Base-by-base conservation (phyloP, 2,329 filamentous ascomycete species). In the Keithomyces neogunnii region DNA sequence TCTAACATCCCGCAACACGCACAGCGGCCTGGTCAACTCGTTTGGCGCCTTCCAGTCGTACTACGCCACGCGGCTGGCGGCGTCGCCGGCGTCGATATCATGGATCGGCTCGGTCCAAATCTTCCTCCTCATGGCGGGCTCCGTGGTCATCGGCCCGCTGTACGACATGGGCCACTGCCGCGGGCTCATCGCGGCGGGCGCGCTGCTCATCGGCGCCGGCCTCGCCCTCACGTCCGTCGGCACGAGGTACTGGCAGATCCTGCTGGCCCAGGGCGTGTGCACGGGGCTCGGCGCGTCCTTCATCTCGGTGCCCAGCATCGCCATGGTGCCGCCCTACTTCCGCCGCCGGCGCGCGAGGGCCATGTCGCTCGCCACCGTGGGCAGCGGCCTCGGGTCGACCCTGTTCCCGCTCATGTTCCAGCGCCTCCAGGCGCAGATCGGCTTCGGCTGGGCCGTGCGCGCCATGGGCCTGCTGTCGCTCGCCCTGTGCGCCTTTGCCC, bases 231-330 rank as follows among this genome's bases (percentile, higher is more conserved):
- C 65, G 2, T 67, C 64, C 51, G 51, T 73, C 8, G 60, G 62
- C 36, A 63, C 59, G 1, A 53, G 55, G 29, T 74, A 73, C 62
- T 74, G 65, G 62, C 71, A 74, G 51, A 54, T 71, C 19, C 55
- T 75, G 6, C 60, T 75, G 3, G 59, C 69, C 0, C 72, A 74
- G 53, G 71, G 72, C 5, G 45, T 73, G 32, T 69, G 66, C 52
- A 59, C 69, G 39, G 75, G 74, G 1, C 45, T 74, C 1, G 74
- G 74, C 2, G 64, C 64, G 26, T 72, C 69, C 3, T 63, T 67
- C 53, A 56, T 69, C 19, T 69, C 68, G 42, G 54, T 72, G 4
- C 71, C 71, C 2, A 62, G 62, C 31, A 61, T 73, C 3, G 67
- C 70, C 7, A 59, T 75, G 38, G 59, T 74, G 3, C 58, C 64